These are phyloP conservation scores for Mastigamoeba balamuthi DNA, from an alignment of 78 protist species.

Conservation along the genomic window DNA sequence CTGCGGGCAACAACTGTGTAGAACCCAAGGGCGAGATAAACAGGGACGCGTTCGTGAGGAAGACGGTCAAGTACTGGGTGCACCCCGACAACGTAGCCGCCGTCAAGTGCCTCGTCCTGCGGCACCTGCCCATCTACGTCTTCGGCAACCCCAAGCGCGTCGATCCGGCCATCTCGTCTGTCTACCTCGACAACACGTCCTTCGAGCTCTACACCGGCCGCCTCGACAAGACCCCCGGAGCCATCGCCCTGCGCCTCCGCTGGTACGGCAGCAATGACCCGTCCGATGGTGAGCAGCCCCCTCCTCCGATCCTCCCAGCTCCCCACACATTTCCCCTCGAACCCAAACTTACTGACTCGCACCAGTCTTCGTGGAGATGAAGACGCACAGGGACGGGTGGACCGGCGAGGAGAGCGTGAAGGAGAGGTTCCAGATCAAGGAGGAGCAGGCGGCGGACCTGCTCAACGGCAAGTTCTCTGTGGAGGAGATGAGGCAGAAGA, in stretches of 20 bases:
- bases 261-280: constrained; percentile 45
- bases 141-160: not conserved
- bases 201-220: constrained; percentile 32
- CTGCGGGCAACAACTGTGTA: too few species aligned
- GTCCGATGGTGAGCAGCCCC: too few species aligned
- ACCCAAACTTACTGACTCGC: too few species aligned
- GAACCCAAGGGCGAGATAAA: not conserved
- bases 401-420: constrained; percentile 34
- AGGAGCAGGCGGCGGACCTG: not conserved
- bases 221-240: constrained; percentile 18
- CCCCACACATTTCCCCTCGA: too few species aligned
- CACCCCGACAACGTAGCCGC: constrained; percentile 8
- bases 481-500: not conserved
- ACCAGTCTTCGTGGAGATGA: constrained; percentile 31
- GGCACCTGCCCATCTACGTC: constrained; percentile 7
- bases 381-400: constrained; percentile 40
- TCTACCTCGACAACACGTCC: constrained; percentile 27
- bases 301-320: too few species aligned
- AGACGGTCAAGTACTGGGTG: constrained; percentile 53
- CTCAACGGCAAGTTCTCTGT: not conserved
- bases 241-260: constrained; percentile 28
- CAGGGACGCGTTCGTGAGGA: constrained; percentile 11
- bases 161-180: constrained; percentile 10
- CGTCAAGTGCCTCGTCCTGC: constrained; percentile 14
- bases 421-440: constrained; percentile 25